Evolutionary conservation across 2,329 filamentous ascomycete genomes (phyloP).

Genomic region (Scedosporium dehoogii): DNA sequence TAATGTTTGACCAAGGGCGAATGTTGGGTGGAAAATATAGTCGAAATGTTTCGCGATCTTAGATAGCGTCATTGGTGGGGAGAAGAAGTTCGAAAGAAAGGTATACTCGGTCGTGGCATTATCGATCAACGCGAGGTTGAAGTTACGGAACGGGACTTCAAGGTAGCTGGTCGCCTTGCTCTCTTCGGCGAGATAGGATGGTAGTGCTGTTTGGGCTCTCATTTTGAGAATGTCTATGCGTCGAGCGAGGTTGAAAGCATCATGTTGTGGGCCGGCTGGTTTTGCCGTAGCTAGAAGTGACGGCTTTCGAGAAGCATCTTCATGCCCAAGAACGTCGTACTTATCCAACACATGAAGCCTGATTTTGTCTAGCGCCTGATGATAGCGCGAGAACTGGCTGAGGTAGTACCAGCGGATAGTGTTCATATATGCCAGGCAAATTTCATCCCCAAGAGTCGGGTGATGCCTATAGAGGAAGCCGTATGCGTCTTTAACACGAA

Average conservation of each 20-base stretch:
- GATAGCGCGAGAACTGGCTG: slow-evolving; percentile 83
- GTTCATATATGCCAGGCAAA: slow-evolving; percentile 88
- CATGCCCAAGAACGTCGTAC: slow-evolving; percentile 72
- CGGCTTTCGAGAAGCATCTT: slow-evolving; percentile 56
- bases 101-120: slow-evolving; percentile 93
- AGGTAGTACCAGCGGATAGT: slow-evolving; percentile 99
- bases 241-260: slow-evolving; percentile 82
- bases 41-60: slow-evolving; percentile 74
- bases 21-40: slow-evolving; percentile 83
- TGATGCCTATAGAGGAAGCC: slow-evolving; percentile 78
- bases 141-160: slow-evolving; percentile 85
- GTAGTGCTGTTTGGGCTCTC: slow-evolving; percentile 63
- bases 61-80: slow-evolving; percentile 63
- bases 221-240: slow-evolving; percentile 74
- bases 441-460: slow-evolving; percentile 74
- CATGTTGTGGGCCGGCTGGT: slow-evolving; percentile 54
- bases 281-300: slow-evolving; percentile 44
- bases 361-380: slow-evolving; percentile 72
- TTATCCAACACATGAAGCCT: slow-evolving; percentile 76
- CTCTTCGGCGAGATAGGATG: slow-evolving; percentile 86
- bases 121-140: slow-evolving; percentile 87
- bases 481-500: slow-evolving; percentile 82
- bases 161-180: slow-evolving; percentile 78
- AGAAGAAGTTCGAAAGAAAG: slow-evolving; percentile 85
- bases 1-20: slow-evolving; percentile 68